Percentiles rank a stretch among this genome's conserved stretches.
Evolutionary conservation across 1,284 basidiomycete species (phyloP).

Genomic region (Apiotrichum gamsii): DNA sequence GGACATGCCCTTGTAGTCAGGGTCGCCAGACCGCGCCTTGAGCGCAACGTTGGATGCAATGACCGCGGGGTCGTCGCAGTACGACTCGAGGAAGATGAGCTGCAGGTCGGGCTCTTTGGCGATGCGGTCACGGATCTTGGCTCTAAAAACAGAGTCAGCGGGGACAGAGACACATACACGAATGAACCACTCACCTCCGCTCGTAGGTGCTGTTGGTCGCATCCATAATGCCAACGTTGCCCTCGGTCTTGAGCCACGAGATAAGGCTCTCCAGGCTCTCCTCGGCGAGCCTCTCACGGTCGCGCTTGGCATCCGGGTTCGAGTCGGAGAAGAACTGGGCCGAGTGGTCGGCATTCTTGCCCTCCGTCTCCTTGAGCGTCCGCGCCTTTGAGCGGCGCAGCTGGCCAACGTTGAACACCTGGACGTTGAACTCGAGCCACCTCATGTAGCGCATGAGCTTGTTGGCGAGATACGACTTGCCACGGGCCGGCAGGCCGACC

Average conservation of each 20-base stretch:
- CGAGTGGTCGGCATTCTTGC: slow-evolving; percentile 69
- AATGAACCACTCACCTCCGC: slow-evolving; percentile 54
- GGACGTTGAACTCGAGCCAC: slow-evolving; percentile 98
- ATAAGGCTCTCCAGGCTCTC: slow-evolving; percentile 95
- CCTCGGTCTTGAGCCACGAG: slow-evolving; percentile 86
- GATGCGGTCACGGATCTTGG: slow-evolving; percentile 74
- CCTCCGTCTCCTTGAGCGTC: slow-evolving; percentile 21
- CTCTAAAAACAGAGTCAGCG: slow-evolving; percentile 50
- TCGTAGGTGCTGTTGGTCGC: slow-evolving; percentile 84
- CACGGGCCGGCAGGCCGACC: slow-evolving; percentile 78
- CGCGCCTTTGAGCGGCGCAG: slow-evolving; percentile 79
- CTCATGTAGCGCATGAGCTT: slow-evolving; percentile 74
- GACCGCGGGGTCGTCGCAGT: slow-evolving; percentile 87
- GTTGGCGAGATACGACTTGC: slow-evolving; percentile 78
- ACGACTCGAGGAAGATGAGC: slow-evolving; percentile 88
- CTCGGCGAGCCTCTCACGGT: slow-evolving; percentile 76
- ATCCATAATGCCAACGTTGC: slow-evolving; percentile 98
- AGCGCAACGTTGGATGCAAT: slow-evolving; percentile 93
- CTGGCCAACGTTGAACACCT: slow-evolving; percentile 98
- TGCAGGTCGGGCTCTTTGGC: slow-evolving; percentile 81
- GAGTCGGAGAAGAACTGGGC: slow-evolving; percentile 85
- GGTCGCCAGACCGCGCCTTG: slow-evolving; percentile 93
- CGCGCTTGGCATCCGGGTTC: slow-evolving; percentile 69
- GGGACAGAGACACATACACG: neutral
- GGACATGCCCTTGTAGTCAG: slow-evolving; percentile 88